Evolutionary conservation across 1,284 basidiomycete genomes (phyloP).

Genomic region (Sanghuangporus sanghuang): DNA sequence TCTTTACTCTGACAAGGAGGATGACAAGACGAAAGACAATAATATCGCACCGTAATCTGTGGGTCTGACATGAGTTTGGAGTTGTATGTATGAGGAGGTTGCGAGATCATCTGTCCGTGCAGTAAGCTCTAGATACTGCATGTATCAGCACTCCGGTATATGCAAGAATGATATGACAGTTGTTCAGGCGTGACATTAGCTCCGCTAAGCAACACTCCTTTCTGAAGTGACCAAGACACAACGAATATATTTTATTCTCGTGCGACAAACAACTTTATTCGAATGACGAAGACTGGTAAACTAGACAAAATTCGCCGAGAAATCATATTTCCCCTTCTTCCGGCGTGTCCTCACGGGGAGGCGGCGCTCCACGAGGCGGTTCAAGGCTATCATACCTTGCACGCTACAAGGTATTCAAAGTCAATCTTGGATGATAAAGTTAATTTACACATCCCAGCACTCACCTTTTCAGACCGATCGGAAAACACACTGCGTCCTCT

Average conservation of each 20-base stretch:
- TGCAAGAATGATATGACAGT: too few species aligned
- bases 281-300: background rate
- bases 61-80: too few species aligned
- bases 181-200: too few species aligned
- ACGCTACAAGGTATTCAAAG: conserved; percentile 34
- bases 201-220: too few species aligned
- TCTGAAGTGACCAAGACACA: too few species aligned
- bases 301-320: background rate
- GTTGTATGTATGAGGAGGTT: too few species aligned
- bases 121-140: too few species aligned
- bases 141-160: too few species aligned
- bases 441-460: conserved; percentile 19
- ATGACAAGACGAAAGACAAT: too few species aligned
- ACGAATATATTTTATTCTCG: background rate
- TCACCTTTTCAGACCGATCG: conserved; percentile 58
- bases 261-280: background rate
- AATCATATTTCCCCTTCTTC: conserved; percentile 75
- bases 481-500: conserved; percentile 20
- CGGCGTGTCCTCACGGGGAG: conserved; percentile 54
- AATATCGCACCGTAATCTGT: too few species aligned
- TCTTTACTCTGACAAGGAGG: too few species aligned
- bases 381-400: conserved; percentile 42
- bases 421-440: background rate
- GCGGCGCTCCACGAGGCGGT: conserved; percentile 32
- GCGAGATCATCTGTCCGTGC: too few species aligned